phyloP scores from a whole-genome alignment of 2,329 filamentous ascomycete species.

The Talaromyces rugulosus region DNA sequence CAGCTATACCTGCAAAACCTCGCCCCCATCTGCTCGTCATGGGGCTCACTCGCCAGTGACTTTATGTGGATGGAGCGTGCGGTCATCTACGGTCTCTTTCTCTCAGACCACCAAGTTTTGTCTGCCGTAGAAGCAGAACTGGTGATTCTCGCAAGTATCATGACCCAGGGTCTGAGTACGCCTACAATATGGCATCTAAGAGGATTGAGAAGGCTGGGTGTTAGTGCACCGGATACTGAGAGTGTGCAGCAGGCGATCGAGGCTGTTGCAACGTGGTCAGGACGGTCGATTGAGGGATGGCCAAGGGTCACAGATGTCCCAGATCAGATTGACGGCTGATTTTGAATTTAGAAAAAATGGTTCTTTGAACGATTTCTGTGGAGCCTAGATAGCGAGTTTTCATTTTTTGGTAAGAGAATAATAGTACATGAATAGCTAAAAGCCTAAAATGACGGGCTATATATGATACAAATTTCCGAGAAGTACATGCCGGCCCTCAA shows the following conservation, averaged over 20 bases:
- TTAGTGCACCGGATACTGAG: conserved; percentile 39
- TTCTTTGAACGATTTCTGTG: not conserved
- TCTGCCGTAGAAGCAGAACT: conserved; percentile 42
- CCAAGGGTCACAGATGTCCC: conserved; percentile 19
- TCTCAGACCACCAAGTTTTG: conserved; percentile 40
- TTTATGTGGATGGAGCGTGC: conserved; percentile 73
- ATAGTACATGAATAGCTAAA: not conserved
- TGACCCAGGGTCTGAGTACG: conserved; percentile 40
- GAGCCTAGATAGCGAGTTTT: not conserved
- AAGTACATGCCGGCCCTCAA: not conserved
- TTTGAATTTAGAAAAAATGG: not conserved
- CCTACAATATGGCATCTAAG: conserved; percentile 46
- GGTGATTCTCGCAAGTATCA: conserved; percentile 41
- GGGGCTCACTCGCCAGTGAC: conserved; percentile 27
- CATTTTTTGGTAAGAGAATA: not conserved
- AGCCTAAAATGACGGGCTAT: not conserved
- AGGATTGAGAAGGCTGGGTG: conserved; percentile 37
- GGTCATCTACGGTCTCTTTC: conserved; percentile 61
- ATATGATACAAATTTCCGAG: not conserved
- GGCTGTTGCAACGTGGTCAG: conserved; percentile 18
- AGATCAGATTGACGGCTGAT: conserved; percentile 12
- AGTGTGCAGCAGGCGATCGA: conserved; percentile 22
- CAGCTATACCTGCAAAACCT: conserved; percentile 26
- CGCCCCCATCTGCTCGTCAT: conserved; percentile 26
- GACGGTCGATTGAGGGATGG: conserved; percentile 18